phyloP scores from a whole-genome alignment of 2,329 filamentous ascomycete genomes.

The Elsinoe perseae region DNA sequence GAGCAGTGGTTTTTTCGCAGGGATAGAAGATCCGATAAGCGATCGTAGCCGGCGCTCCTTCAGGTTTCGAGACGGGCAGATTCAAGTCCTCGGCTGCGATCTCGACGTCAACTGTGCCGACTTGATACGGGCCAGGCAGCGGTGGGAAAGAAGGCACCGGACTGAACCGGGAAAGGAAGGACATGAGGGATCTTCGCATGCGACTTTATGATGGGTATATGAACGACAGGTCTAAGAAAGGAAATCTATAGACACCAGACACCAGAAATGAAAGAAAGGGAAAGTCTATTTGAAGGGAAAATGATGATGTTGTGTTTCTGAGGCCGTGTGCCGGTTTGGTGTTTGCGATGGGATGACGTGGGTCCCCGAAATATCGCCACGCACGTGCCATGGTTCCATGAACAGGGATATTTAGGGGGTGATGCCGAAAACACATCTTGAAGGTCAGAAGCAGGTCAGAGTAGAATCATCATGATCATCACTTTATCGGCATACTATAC shows the following conservation, averaged over 20 bases:
- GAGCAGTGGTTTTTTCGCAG: slow-evolving; percentile 35
- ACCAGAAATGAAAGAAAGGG: neutral
- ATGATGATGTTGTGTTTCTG: neutral
- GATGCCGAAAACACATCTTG: too few relatives aligned
- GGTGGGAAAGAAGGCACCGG: slow-evolving; percentile 65
- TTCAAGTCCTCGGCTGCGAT: slow-evolving; percentile 54
- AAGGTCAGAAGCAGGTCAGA: neutral
- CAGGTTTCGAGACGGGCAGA: slow-evolving; percentile 48
- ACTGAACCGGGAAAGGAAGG: slow-evolving; percentile 45
- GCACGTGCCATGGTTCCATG: slow-evolving; percentile 2
- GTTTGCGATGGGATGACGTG: neutral
- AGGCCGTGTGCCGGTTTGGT: neutral
- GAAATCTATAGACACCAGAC: neutral
- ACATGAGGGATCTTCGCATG: slow-evolving; percentile 27
- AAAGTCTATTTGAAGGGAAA: neutral
- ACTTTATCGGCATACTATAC: neutral
- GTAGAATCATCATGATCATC: neutral
- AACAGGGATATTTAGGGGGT: too few relatives aligned
- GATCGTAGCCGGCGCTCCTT: slow-evolving; percentile 57
- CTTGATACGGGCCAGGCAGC: slow-evolving; percentile 69
- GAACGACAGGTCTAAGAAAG: slow-evolving; percentile 7
- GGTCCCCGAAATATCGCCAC: neutral
- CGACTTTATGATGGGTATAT: neutral
- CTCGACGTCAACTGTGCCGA: slow-evolving; percentile 73
- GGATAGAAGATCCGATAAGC: slow-evolving; percentile 81